Evolutionary conservation across 2,329 filamentous ascomycete genomes (phyloP), one percentile per base, ranked within the genome.

Genomic region (Clonostachys chloroleuca): DNA sequence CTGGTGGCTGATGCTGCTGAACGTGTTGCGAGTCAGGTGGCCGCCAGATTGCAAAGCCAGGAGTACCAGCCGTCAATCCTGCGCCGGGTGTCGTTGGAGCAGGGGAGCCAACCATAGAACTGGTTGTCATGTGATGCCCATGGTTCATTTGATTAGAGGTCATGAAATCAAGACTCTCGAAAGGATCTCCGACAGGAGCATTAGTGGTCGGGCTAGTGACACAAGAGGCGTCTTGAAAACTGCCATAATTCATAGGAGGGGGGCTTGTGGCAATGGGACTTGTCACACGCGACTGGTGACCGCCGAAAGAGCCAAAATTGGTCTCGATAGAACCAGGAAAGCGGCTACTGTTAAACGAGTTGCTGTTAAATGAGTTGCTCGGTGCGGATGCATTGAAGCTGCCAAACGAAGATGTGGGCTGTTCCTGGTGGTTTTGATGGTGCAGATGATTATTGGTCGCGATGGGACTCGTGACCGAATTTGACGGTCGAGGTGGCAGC

Each of bases 31-130:
- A 16, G 42, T 57, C 56, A n/a, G 63, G 64, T 17, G 63, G 59
- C 41, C 65, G 61, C 65, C 65, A 68, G 37, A 67, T 67, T 20
- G 63, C 59, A 47, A 67, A 67, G 14, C 65, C 64, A 35, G 65
- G 64, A 5, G 64, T 67, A 8, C 49, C 46, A 35, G 39, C 17
- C 14, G 39, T 10, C 17, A 13, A 34, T n/a, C 16, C 43, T 33
- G 18, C n/a, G 16, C 14, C 36, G 16, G 47, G 47, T 13, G 47
- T 48, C 1, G 43, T 48, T 12, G 47, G 47, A 14, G 36, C 42
- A 13, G 47, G 47, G 14, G 47, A 48, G 8, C 10, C 13, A 14
- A 34, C 17, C 40, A 40, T 45, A 24, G 36, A 30, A 20, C 39
- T 42, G 10, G 36, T 34, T 12, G 36, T 12, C 37, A 46, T 45